Evolutionary conservation across 345 rosid genomes (phyloP).

Genomic region (Gossypium mustelinum): DNA sequence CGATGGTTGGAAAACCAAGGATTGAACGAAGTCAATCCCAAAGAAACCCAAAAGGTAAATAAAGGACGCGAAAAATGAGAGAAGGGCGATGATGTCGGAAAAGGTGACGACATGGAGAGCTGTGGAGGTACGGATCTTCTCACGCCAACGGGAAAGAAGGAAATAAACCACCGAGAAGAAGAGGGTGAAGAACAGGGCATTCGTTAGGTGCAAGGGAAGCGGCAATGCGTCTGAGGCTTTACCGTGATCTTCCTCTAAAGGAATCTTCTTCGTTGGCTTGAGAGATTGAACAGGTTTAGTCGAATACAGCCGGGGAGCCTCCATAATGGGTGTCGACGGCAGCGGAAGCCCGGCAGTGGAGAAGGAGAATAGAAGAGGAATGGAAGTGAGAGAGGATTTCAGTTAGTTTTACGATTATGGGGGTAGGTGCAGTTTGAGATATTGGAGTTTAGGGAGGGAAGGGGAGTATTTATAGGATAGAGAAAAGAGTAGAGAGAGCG

Average conservation of each 20-base stretch:
- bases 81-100: constrained; percentile 51
- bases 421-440: not conserved
- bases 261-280: not conserved
- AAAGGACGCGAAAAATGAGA: constrained; percentile 49
- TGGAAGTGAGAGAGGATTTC: not conserved
- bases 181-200: constrained; percentile 51
- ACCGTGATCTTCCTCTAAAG: not conserved
- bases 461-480: constrained; percentile 2
- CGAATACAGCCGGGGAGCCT: constrained; percentile 19
- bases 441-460: not conserved
- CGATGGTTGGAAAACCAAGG: constrained; percentile 46
- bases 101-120: constrained; percentile 53
- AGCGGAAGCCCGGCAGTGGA: not conserved
- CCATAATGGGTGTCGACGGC: constrained; percentile 17
- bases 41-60: constrained; percentile 59
- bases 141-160: constrained; percentile 68
- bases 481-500: not conserved
- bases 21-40: constrained; percentile 62
- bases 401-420: not conserved
- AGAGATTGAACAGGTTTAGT: not conserved
- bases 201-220: constrained; percentile 43
- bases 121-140: constrained; percentile 61
- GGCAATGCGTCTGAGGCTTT: constrained; percentile 48
- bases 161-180: constrained; percentile 63
- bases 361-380: not conserved